These are phyloP conservation scores for Talaromyces stipitatus DNA, from an alignment of 495 filamentous ascomycete species.

Conservation along the genomic window DNA sequence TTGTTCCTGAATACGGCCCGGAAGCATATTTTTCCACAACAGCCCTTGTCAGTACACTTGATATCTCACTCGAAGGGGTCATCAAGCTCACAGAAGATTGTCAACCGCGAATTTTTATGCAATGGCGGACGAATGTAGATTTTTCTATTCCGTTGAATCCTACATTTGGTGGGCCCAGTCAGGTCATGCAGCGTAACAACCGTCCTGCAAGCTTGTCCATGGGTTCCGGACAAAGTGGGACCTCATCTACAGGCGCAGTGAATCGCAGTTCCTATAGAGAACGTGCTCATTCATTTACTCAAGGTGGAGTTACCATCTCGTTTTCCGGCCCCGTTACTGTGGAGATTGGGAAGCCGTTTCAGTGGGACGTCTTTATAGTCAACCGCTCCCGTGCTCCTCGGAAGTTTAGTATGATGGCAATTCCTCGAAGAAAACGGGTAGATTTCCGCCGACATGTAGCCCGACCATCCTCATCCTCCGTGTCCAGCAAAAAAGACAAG, in stretches of 20 bases:
- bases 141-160: constrained; percentile 63
- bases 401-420: constrained; percentile 72
- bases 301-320: constrained; percentile 70
- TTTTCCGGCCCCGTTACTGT: constrained; percentile 56
- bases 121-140: constrained; percentile 76
- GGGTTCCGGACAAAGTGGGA: constrained; percentile 9
- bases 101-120: constrained; percentile 65
- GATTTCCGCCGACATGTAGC: constrained; percentile 54
- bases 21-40: constrained; percentile 38
- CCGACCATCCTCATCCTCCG: constrained; percentile 40
- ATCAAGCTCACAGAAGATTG: constrained; percentile 59
- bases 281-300: constrained; percentile 39
- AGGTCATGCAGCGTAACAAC: constrained; percentile 39
- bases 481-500: constrained; percentile 28
- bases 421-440: constrained; percentile 67
- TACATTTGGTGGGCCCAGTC: constrained; percentile 56
- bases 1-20: constrained; percentile 58
- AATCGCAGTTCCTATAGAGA: constrained; percentile 47
- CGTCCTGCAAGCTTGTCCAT: constrained; percentile 49
- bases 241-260: constrained; percentile 28
- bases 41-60: constrained; percentile 43
- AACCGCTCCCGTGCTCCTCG: constrained; percentile 64
- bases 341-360: constrained; percentile 66
- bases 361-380: constrained; percentile 84
- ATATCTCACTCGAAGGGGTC: constrained; percentile 58